Conservation (phyloP, 306 rosid species). For the Pterocarpus santalinus region DNA sequence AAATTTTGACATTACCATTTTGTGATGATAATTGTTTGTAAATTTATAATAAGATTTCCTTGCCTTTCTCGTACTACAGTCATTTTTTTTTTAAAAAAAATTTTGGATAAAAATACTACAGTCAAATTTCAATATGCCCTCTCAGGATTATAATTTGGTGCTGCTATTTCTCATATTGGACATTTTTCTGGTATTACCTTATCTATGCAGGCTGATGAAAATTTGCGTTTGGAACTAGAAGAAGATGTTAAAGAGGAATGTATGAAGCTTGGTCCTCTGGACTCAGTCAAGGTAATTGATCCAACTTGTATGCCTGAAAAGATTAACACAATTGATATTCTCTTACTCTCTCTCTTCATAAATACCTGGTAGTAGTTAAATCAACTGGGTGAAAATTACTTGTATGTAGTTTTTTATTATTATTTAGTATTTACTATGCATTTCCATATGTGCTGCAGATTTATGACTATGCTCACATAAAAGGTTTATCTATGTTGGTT, state of each 20-base stretch:
- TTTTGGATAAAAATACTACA: no score
- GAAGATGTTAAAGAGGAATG: conserved; percentile 93
- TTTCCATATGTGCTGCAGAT: neutral
- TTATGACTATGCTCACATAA: neutral
- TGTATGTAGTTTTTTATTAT: neutral
- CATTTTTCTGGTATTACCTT: conserved; percentile 41
- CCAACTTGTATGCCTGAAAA: conserved; percentile 23
- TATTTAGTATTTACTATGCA: neutral
- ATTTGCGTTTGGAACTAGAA: conserved; percentile 74
- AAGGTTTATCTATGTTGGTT: neutral
- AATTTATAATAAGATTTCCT: conserved; percentile 28
- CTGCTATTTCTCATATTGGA: conserved; percentile 38
- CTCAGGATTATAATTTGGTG: conserved; percentile 19
- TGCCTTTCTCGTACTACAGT: neutral
- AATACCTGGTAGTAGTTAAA: neutral
- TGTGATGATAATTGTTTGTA: conserved; percentile 10
- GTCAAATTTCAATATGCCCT: conserved; percentile 12
- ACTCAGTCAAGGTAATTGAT: conserved; percentile 75
- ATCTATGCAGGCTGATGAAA: conserved; percentile 80
- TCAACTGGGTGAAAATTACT: conserved; percentile 1
- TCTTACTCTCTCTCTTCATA: neutral
- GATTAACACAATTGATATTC: conserved; percentile 4
- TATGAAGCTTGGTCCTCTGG: conserved; percentile 83
- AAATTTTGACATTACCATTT: neutral
- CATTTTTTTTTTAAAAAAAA: neutral